Conservation (phyloP, 129 eudicot species). For the Arctium minus region DNA sequence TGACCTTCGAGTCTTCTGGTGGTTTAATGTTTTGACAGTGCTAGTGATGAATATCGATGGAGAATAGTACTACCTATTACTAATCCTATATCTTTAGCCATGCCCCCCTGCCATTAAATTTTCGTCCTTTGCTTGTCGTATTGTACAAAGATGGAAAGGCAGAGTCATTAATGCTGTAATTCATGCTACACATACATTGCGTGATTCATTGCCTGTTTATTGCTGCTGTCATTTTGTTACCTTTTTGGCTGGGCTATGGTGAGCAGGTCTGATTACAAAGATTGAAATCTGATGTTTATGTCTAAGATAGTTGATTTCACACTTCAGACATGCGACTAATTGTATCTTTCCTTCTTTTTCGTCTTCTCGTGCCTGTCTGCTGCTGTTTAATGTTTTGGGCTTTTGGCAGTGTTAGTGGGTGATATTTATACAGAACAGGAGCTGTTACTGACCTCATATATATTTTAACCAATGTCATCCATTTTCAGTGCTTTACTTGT, state of each 20-base stretch:
- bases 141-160: background rate
- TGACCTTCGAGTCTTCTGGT: background rate
- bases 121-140: background rate
- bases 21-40: background rate
- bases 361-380: background rate
- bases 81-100: background rate
- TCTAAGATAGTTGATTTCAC: background rate
- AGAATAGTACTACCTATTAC: background rate
- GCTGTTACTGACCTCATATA: too few relatives aligned
- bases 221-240: background rate
- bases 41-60: background rate
- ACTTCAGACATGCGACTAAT: background rate
- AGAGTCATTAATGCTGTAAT: constrained; percentile 11
- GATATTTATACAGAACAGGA: background rate
- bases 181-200: background rate
- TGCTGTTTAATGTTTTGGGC: background rate
- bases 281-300: background rate
- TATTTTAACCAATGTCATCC: background rate
- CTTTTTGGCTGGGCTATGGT: background rate
- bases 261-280: background rate
- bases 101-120: background rate
- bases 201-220: background rate
- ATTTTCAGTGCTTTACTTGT: background rate
- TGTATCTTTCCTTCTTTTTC: constrained; percentile 1
- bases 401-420: background rate